Base-by-base conservation (phyloP, 768 basidiomycete genomes). In the Hypsizygus marmoreus region DNA sequence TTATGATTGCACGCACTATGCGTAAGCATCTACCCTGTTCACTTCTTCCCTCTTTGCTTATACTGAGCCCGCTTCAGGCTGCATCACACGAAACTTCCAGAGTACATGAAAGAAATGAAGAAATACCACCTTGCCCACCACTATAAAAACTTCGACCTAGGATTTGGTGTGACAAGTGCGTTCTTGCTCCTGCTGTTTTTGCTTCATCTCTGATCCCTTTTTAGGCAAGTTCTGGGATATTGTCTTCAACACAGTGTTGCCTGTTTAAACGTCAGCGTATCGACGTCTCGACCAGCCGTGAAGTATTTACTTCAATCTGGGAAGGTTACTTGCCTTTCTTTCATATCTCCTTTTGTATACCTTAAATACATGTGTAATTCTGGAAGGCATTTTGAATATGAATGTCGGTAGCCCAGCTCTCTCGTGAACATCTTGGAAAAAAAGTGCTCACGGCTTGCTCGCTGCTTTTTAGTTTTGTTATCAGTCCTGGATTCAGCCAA, bases 101-200 rank as follows among this genome's bases (percentile, higher is more conserved):
- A 83, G 26, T 97, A 97, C 69, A 65, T 98, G 69, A 78, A 77
- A 47, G 87, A 93, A 62, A 88, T 91, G 88, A 99, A 99, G 76
- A 90, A 90, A 63, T 98, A 97, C 62, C 97, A 99, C 59, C 80
- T 99, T 52, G 94, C 92, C 6, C 95, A 97, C 61, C 95, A 97
- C 65, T 97, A 95, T 75, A 97, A 97, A 70, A 95, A 97, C 73
- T 95, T 92, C 64, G 93, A 97, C 61, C 86, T 98, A 33, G 95
- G 94, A 13, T 98, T 95, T 61, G 95, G 95, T 24, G 95, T 98
- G 9, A 97, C 95, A 6, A 93, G 90, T 88, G 58, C 41, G 82
- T 69, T 28, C 29, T 54, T 20, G 50, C 39, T 26, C 2, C 17
- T 29, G 14, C 17, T 32, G 6, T 30, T 32, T 44, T 22, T 34